phyloP scores from a whole-genome alignment of 2,329 filamentous ascomycete genomes.

The Corniculantispora saksenae region DNA sequence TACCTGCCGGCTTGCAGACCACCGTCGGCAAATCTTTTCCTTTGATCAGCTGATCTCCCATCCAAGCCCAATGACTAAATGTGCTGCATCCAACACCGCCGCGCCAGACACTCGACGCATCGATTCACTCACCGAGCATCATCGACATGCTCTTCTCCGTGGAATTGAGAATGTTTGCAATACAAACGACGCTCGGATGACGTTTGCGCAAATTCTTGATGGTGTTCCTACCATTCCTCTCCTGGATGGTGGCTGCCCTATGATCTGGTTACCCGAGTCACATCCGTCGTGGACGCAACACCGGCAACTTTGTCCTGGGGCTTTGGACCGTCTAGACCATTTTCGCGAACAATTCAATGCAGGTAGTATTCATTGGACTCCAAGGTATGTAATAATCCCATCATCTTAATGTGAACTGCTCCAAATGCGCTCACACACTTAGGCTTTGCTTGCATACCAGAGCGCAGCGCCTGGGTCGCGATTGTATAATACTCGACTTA shows the following conservation, averaged over 20 bases:
- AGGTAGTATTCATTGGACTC: conserved; percentile 15
- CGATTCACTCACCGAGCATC: neutral
- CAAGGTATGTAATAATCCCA: conserved; percentile 12
- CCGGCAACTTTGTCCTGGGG: conserved; percentile 23
- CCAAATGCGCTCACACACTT: neutral
- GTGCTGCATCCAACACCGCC: no score
- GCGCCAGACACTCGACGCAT: neutral
- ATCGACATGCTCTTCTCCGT: neutral
- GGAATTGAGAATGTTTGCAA: conserved; percentile 16
- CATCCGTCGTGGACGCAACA: conserved; percentile 25
- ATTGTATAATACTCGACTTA: conserved; percentile 30
- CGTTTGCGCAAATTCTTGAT: conserved; percentile 29
- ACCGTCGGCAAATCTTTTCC: no score
- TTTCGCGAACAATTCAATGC: conserved; percentile 22
- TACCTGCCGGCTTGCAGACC: no score
- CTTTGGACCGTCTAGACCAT: conserved; percentile 21
- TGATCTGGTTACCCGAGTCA: neutral
- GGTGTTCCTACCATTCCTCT: conserved; percentile 23
- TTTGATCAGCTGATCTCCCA: no score
- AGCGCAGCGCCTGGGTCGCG: conserved; percentile 27
- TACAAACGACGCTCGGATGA: conserved; percentile 21
- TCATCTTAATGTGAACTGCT: neutral
- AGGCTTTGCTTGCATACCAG: conserved; percentile 26
- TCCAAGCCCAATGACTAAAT: no score
- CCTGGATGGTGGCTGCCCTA: neutral